phyloP scores from a whole-genome alignment of 169 alveolate species.

The Cryptosporidium parvum region DNA sequence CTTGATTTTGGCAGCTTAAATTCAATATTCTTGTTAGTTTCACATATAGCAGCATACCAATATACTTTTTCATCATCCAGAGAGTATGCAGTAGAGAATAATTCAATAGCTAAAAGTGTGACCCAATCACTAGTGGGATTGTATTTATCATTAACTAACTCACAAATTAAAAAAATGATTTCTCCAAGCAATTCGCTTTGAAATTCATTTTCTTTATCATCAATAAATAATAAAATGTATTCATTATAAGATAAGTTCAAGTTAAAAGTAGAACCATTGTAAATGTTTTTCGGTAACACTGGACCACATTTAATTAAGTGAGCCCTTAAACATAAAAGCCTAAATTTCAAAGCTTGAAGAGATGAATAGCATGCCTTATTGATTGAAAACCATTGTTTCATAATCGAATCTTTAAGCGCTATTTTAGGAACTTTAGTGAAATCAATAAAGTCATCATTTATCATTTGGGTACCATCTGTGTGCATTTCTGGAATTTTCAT shows the following conservation, averaged over 20 bases:
- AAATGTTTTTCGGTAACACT: conserved; percentile 1
- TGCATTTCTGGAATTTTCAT: conserved; percentile 3
- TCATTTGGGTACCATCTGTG: neutral
- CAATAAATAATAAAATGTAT: conserved; percentile 6
- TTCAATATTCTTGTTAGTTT: neutral
- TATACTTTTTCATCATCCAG: conserved; percentile 42
- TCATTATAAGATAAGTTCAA: conserved; percentile 40
- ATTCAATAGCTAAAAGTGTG: conserved; percentile 30
- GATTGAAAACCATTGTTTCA: conserved; percentile 60
- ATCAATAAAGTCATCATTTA: neutral
- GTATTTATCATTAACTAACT: neutral
- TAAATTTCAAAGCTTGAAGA: conserved; percentile 52
- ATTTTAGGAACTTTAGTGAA: conserved; percentile 17
- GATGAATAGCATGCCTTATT: conserved; percentile 33
- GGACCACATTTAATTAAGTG: conserved; percentile 28
- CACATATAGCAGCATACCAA: conserved; percentile 43
- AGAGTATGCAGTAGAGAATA: conserved; percentile 56
- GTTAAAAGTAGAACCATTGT: conserved; percentile 32
- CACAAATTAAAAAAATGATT: conserved; percentile 43
- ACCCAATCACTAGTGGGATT: neutral
- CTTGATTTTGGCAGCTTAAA: conserved; percentile 11
- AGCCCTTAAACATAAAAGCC: conserved; percentile 35
- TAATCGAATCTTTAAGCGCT: neutral
- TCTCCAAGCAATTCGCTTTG: conserved; percentile 35
- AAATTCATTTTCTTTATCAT: neutral